phyloP scores from a whole-genome alignment of 2,329 filamentous ascomycete genomes.

The Dryadomyces quercivorus region DNA sequence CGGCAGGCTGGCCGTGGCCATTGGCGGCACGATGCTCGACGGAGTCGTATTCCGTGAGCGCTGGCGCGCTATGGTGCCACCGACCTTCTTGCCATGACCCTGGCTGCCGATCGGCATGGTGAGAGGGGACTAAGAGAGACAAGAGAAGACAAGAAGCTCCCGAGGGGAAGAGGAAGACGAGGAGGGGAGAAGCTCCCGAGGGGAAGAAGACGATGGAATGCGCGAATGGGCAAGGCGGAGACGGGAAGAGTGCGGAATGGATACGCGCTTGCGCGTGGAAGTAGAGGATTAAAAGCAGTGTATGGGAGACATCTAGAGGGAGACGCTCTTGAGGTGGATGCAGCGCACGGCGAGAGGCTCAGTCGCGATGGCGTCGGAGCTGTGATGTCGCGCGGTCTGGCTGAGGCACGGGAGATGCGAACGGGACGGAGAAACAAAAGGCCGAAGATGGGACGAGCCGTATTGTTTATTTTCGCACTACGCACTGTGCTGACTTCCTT shows the following conservation, averaged over 20 bases:
- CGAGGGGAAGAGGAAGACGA: not conserved
- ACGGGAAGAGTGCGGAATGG: not conserved
- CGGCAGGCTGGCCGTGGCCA: constrained; percentile 38
- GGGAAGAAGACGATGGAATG: not conserved
- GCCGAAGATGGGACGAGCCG: not conserved
- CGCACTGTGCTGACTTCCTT: not conserved
- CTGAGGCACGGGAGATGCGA: not conserved
- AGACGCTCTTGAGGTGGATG: not conserved
- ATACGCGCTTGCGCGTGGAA: not conserved
- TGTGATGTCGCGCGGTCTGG: not conserved
- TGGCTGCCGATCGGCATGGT: constrained; percentile 46
- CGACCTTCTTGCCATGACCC: constrained; percentile 53
- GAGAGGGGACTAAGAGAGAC: not conserved
- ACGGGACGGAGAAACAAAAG: not conserved
- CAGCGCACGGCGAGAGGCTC: not conserved
- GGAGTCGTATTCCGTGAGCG: constrained; percentile 72
- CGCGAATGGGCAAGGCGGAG: not conserved
- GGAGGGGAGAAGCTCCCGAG: not conserved
- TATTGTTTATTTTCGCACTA: not conserved
- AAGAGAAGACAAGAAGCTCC: not conserved
- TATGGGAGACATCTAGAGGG: not conserved
- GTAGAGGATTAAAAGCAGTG: not conserved
- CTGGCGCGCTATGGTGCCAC: constrained; percentile 47
- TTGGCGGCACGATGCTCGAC: constrained; percentile 24
- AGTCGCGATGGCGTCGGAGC: not conserved